Evolutionary conservation across 164 flowering plant species (phyloP), one percentile per base, ranked within the genome.

Genomic region (Kingdonia uniflora): DNA sequence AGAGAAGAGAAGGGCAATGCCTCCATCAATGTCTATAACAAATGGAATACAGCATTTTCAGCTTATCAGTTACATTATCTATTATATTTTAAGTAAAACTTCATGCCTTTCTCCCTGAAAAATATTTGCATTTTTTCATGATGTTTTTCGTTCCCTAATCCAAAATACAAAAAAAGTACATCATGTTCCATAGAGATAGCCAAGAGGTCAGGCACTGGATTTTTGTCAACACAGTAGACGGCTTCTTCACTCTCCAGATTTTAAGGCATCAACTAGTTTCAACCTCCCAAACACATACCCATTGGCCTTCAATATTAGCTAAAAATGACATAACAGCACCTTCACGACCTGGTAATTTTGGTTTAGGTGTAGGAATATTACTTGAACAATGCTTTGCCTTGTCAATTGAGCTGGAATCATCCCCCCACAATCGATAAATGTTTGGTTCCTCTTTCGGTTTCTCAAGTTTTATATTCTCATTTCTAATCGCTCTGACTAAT

Each of bases 241-340:
- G 80, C 59, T 71, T 80, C 86, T 51, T 76, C 88, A 54, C 24
- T 26, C 76, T 80, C 91, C 88, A 94, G 12, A 73, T 68, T 70
- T 62, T 76, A 48, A 80, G 69, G 49, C 96, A 87, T 66, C 95
- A 76, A 49, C 90, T 84, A 75, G 88, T 81, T 67, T 76, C 94
- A 66, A 94, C 82, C 65, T 94, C 97, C 99, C 99, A 94, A 50
- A 94, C 38, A 38, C 99, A 90, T 15, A 94, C 84, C 95, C 92
- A 86, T 56, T 84, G 87, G 22, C 95, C 97, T 0, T 89, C 76
- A 51, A 69, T 19, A 20, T 89, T 85, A 42, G 71, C 54, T 21
- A 92, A 77, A 64, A 94, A 76, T 39, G 97, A 85, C 35, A 63
- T 42, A 55, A 94, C 95, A 53, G 96, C 77, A 73, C 75, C 90